Evolutionary conservation across 129 eudicot species (phyloP), one percentile per base, ranked within the genome.

Genomic region (Helianthus annuus): DNA sequence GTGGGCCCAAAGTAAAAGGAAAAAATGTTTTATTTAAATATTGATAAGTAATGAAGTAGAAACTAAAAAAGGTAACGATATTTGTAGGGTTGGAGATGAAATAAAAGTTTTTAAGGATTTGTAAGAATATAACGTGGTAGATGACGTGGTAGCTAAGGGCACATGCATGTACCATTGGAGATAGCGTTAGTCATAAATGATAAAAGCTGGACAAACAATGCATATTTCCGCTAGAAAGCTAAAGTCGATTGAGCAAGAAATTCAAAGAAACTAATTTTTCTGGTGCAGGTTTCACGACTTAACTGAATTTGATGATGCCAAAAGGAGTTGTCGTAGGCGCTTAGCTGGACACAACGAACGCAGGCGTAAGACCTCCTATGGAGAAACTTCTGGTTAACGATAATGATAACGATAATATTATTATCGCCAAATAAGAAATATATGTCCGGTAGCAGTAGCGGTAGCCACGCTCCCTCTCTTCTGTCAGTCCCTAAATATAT

Each of bases 291-390:
- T 92, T 76, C 97, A 92, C 78, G 94, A 86, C 75, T 34, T 92
- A 54, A 38, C 86, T 24, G 96, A 92, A 83, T 92, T 92, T 63
- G 97, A 92, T 87, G 96, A 86, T 14, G 73, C 88, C 24, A 92
- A 92, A 81, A 89, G 96, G 74, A 92, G 97, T 72, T 92, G 96
- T 45, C 93, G 96, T 57, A 84, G 96, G 82, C 91, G 96, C 19
- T 73, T 92, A 83, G 91, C 92, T 2, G 97, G 97, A 19, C 97
- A 92, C 76, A 92, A 89, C 12, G 97, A 86, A 69, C 83, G 97
- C 9, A 87, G 97, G 19, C 94, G 97, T 74, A 88, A 85, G 80
- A 86, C 82, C 83, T 69, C 90, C 16, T 82, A 72, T 22, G 91
- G 86, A 78, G 85, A 82, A 54, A 83, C 75, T 75, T 79, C 89